A percentile compares a stretch with the other conserved stretches of the same genome.
phyloP scores from a whole-genome alignment of 164 flowering plant genomes.

The Paratinospora sagittata region DNA sequence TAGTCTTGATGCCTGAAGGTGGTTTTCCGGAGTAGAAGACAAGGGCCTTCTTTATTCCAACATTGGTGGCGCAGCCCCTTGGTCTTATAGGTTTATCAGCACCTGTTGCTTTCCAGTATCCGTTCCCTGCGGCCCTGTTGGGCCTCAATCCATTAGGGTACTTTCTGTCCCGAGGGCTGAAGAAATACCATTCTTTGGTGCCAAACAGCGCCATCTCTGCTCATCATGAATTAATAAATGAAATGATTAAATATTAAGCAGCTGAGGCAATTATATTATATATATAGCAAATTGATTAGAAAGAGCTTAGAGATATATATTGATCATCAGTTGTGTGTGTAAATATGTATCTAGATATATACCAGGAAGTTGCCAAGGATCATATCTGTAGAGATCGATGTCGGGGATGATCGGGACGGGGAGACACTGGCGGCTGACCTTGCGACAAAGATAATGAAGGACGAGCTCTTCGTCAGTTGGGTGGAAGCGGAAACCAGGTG shows the following conservation, averaged over 20 bases:
- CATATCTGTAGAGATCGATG: slow-evolving; percentile 28
- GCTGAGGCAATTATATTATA: too few species aligned
- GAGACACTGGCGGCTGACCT: slow-evolving; percentile 14
- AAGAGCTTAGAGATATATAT: too few species aligned
- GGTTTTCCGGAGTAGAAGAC: slow-evolving; percentile 24
- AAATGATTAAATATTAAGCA: background rate
- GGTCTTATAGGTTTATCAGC: slow-evolving; percentile 22
- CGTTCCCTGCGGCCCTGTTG: slow-evolving; percentile 16
- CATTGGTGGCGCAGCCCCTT: background rate
- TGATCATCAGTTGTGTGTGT: too few species aligned
- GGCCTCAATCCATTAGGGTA: slow-evolving; percentile 19
- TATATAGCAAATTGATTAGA: too few species aligned
- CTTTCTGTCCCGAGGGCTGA: slow-evolving; percentile 19
- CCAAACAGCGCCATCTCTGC: slow-evolving; percentile 27
- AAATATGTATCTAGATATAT: background rate
- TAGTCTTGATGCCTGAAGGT: slow-evolving; percentile 20
- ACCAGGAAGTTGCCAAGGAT: slow-evolving; percentile 33
- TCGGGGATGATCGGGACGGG: slow-evolving; percentile 31
- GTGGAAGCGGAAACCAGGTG: slow-evolving; percentile 31
- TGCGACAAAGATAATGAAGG: slow-evolving; percentile 24
- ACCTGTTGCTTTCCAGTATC: slow-evolving; percentile 31
- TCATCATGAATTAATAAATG: too few species aligned
- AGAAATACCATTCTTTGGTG: slow-evolving; percentile 28
- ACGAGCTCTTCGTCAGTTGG: slow-evolving; percentile 34
- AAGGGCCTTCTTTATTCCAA: slow-evolving; percentile 23